phyloP scores from a whole-genome alignment of 495 filamentous ascomycete genomes.

The Astrothelium macrocarpum region DNA sequence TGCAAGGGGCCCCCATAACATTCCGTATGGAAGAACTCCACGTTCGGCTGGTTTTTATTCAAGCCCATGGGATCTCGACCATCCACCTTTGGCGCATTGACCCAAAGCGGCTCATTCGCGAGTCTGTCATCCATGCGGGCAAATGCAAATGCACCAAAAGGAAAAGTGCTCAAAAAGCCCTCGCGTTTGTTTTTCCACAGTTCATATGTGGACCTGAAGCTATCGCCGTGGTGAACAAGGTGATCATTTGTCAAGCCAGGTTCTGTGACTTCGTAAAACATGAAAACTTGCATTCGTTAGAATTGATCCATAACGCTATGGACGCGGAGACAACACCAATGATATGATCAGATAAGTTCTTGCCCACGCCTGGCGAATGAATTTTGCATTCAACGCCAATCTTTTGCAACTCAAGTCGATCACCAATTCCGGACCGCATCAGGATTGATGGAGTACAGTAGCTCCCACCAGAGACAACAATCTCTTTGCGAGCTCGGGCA shows the following conservation, averaged over 20 bases:
- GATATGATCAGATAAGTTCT: conserved; percentile 11
- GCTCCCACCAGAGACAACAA: conserved; percentile 13
- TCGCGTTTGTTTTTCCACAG: conserved; percentile 41
- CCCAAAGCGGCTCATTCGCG: conserved; percentile 36
- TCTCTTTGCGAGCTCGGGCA: conserved; percentile 11
- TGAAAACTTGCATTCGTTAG: conserved; percentile 21
- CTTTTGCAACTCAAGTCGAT: conserved; percentile 12
- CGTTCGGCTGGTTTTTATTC: conserved; percentile 38
- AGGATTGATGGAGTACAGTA: conserved; percentile 16
- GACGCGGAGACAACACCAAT: not conserved
- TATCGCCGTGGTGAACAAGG: conserved; percentile 34
- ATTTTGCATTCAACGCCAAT: conserved; percentile 12
- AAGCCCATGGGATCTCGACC: conserved; percentile 46
- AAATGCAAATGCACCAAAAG: conserved; percentile 46
- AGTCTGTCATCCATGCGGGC: conserved; percentile 42
- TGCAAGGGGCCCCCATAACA: conserved; percentile 46
- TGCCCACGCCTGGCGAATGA: conserved; percentile 15
- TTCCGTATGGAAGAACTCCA: conserved; percentile 45
- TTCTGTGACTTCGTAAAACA: conserved; percentile 42
- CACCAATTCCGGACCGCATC: conserved; percentile 15
- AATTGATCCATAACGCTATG: not conserved
- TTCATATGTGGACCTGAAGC: conserved; percentile 32
- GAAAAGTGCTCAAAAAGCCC: conserved; percentile 43
- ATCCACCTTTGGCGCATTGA: conserved; percentile 31
- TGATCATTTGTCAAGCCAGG: conserved; percentile 36